These are phyloP conservation scores for Beauveria pseudobassiana DNA, from an alignment of 2,329 filamentous ascomycete species.

Conservation along the genomic window DNA sequence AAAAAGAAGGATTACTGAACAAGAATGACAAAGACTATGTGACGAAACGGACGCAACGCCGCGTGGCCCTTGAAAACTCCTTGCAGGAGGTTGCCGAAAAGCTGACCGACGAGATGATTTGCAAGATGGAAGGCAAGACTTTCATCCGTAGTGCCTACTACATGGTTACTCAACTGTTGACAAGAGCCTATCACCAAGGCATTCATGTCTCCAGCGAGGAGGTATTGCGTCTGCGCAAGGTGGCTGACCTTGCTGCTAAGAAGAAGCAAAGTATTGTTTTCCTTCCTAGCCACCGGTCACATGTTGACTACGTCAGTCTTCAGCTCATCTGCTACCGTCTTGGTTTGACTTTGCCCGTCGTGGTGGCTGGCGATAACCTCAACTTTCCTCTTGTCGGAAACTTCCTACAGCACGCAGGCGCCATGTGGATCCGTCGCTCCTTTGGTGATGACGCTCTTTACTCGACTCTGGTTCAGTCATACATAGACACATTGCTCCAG, in stretches of 20 bases:
- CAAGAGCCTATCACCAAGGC: conserved; percentile 90
- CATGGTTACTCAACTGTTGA: conserved; percentile 76
- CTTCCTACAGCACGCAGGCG: conserved; percentile 92
- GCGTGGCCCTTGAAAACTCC: conserved; percentile 60
- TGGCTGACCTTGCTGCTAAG: conserved; percentile 73
- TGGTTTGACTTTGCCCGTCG: conserved; percentile 79
- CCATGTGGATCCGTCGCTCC: conserved; percentile 90
- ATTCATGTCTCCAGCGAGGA: conserved; percentile 96
- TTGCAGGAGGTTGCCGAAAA: conserved; percentile 76
- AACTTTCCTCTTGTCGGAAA: conserved; percentile 87
- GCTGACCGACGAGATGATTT: conserved; percentile 93
- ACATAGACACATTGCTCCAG: conserved; percentile 86
- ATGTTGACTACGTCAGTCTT: conserved; percentile 92
- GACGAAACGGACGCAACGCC: conserved; percentile 44
- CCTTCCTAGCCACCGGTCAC: conserved; percentile 85
- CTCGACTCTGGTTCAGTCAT: conserved; percentile 85
- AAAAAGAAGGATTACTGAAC: conserved; percentile 61
- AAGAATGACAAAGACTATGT: conserved; percentile 46
- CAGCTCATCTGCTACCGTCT: conserved; percentile 94
- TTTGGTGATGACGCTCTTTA: conserved; percentile 93
- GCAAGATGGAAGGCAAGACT: conserved; percentile 92
- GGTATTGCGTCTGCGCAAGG: conserved; percentile 70
- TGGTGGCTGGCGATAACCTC: conserved; percentile 92
- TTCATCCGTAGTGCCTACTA: conserved; percentile 95
- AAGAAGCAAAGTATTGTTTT: conserved; percentile 96